Conservation (phyloP, 1,284 basidiomycete genomes). For the Sanghuangporus sanghuang region DNA sequence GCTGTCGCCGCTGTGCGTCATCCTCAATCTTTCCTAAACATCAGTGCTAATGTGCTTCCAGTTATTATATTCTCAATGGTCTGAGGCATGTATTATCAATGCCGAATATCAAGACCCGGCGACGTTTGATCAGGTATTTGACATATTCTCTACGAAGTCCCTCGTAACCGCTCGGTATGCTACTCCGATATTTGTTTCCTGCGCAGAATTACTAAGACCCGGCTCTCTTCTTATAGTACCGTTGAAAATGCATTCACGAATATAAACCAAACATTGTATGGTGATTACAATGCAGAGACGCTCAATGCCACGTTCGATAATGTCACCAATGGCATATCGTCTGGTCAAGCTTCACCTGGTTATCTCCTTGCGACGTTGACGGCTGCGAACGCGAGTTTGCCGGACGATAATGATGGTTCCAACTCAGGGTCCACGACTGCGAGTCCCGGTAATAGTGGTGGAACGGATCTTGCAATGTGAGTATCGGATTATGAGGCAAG, state of each 20-base stretch:
- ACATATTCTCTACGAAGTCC: constrained; percentile 70
- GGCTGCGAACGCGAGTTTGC: constrained; percentile 58
- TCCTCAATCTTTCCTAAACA: constrained; percentile 4
- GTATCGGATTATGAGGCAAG: constrained; percentile 21
- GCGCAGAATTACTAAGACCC: neutral
- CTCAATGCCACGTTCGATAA: constrained; percentile 47
- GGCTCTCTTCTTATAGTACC: constrained; percentile 1
- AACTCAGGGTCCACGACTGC: constrained; percentile 12
- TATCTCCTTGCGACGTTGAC: constrained; percentile 66
- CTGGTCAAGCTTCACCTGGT: constrained; percentile 36
- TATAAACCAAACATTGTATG: constrained; percentile 44
- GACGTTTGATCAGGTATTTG: constrained; percentile 69
- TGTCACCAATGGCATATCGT: constrained; percentile 47
- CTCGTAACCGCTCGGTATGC: constrained; percentile 36
- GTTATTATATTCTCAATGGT: constrained; percentile 73
- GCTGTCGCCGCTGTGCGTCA: constrained; percentile 67
- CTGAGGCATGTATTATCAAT: constrained; percentile 72
- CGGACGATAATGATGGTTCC: constrained; percentile 18
- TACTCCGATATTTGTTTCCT: neutral
- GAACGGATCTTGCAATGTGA: constrained; percentile 73
- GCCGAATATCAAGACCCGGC: constrained; percentile 59
- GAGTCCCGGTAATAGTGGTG: constrained; percentile 27
- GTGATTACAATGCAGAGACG: constrained; percentile 51
- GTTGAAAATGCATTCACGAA: constrained; percentile 28
- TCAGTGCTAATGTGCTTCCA: constrained; percentile 26